Evolutionary conservation across 257 asterid genomes (phyloP).

Genomic region (Solanum ossicruentum): DNA sequence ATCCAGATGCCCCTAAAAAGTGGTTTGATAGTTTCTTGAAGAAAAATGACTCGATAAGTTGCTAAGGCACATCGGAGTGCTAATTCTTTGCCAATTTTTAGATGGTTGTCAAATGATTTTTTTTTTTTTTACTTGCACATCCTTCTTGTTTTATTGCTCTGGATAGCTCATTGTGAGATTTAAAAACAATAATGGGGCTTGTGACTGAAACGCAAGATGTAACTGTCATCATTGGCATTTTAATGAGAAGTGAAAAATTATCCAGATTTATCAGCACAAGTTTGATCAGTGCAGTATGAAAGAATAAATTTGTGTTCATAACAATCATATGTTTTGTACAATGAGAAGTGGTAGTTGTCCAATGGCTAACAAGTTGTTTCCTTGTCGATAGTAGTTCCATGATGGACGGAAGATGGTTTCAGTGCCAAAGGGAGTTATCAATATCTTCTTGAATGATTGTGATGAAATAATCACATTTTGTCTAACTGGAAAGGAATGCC

Average conservation of each 20-base stretch:
- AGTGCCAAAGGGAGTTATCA: not conserved
- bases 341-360: not conserved
- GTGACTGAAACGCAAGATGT: not conserved
- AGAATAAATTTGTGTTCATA: not conserved
- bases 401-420: not conserved
- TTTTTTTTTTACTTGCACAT: not conserved
- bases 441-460: not conserved
- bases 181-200: not conserved
- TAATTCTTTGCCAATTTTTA: not conserved
- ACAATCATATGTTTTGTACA: not conserved
- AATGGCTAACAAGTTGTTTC: not conserved
- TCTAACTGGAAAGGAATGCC: not conserved
- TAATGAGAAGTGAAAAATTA: not conserved
- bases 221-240: not conserved
- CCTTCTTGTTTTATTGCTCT: not conserved
- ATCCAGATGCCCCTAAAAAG: slow-evolving; percentile 28
- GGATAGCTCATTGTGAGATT: not conserved
- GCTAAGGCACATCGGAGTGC: not conserved
- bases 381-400: not conserved
- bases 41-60: not conserved
- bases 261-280: not conserved
- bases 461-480: not conserved
- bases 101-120: not conserved
- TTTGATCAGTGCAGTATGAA: not conserved
- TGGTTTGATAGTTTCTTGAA: slow-evolving; percentile 22